Evolutionary conservation across 2,329 filamentous ascomycete genomes (phyloP).

Genomic region (Hawksworthiomyces lignivorus): DNA sequence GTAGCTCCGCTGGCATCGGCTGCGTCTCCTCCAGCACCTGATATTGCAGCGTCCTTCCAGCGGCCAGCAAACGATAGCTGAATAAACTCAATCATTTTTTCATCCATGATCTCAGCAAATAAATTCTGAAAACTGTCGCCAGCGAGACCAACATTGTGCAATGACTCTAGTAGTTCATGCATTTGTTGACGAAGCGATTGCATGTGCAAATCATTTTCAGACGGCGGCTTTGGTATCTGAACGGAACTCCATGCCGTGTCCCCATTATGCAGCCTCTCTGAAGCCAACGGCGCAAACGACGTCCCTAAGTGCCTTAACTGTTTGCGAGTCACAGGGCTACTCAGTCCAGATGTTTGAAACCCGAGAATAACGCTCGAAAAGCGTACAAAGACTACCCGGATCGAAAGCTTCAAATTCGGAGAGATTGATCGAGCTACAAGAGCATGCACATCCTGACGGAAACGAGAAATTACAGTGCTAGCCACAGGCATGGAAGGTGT

Average conservation of each 20-base stretch:
- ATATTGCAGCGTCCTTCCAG: no score
- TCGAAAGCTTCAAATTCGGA: slow-evolving; percentile 41
- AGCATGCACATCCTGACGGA: slow-evolving; percentile 55
- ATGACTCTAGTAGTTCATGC: slow-evolving; percentile 46
- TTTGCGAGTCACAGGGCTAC: no score
- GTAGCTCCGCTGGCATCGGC: slow-evolving; percentile 1
- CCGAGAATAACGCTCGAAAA: slow-evolving; percentile 45
- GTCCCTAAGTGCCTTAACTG: no score
- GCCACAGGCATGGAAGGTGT: not conserved
- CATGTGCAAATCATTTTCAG: slow-evolving; percentile 20
- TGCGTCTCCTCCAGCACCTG: no score
- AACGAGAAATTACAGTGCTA: slow-evolving; percentile 33
- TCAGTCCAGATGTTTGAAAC: no score
- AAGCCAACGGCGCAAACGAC: no score
- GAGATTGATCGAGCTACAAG: slow-evolving; percentile 57
- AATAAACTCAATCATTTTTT: slow-evolving; percentile 57
- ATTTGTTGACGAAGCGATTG: slow-evolving; percentile 40
- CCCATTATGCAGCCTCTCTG: no score
- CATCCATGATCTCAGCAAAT: slow-evolving; percentile 64
- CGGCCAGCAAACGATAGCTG: slow-evolving; percentile 53
- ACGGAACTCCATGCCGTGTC: no score
- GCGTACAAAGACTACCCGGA: slow-evolving; percentile 46
- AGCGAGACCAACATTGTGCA: slow-evolving; percentile 59
- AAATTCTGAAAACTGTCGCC: slow-evolving; percentile 62
- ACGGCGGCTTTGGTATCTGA: slow-evolving; percentile 16